These are phyloP conservation scores for Calonectria henricotiae DNA, from an alignment of 2,329 filamentous ascomycete genomes.

Conservation along the genomic window DNA sequence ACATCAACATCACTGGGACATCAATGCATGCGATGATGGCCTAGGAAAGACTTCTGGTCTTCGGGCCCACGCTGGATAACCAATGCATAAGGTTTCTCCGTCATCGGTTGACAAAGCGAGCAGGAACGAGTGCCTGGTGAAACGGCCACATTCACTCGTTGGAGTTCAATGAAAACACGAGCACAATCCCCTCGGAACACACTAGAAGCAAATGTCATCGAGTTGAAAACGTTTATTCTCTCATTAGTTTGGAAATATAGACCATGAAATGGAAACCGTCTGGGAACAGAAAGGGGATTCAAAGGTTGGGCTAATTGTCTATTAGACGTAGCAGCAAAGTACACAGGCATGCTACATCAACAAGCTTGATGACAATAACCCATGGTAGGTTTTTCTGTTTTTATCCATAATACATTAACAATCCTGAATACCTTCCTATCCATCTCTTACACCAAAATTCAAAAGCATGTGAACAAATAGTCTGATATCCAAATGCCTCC, in stretches of 20 bases:
- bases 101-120: background rate
- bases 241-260: constrained; percentile 34
- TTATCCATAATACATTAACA: constrained; percentile 55
- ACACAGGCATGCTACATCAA: constrained; percentile 51
- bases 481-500: too few species aligned
- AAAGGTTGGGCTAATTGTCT: constrained; percentile 50
- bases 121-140: constrained; percentile 18
- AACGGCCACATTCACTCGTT: background rate
- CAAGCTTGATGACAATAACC: constrained; percentile 52
- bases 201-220: background rate
- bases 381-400: constrained; percentile 51
- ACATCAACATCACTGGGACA: background rate
- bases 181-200: background rate
- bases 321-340: constrained; percentile 52
- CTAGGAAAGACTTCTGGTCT: background rate
- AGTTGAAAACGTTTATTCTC: constrained; percentile 32
- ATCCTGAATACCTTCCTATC: constrained; percentile 51
- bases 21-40: constrained; percentile 6
- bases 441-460: constrained; percentile 50
- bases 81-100: too few species aligned
- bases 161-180: too few species aligned
- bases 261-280: background rate
- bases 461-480: too few species aligned
- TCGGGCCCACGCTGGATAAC: background rate
- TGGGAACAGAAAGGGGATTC: background rate